Conservation (phyloP, 78 protist species). For the Blattamonas nauphoetae region DNA sequence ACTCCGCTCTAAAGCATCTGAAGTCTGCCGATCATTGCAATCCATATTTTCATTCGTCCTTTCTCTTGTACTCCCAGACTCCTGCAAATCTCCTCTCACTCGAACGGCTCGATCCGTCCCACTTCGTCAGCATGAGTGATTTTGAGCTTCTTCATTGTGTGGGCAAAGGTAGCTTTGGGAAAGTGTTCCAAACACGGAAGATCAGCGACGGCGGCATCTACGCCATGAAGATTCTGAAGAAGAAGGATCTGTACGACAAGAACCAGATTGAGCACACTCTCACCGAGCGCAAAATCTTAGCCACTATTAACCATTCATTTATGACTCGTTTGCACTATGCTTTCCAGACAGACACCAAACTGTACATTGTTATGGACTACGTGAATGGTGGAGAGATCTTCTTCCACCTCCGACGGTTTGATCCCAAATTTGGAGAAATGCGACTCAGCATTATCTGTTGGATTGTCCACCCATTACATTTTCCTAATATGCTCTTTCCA, state of each 20-base stretch:
- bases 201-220: neutral
- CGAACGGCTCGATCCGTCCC: neutral
- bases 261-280: conserved; percentile 18
- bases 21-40: no score
- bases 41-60: no score
- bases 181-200: conserved; percentile 2
- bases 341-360: neutral
- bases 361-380: neutral
- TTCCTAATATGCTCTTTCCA: no score
- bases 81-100: neutral
- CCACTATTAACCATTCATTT: neutral
- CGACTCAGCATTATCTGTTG: no score
- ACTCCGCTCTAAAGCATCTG: no score
- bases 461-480: no score
- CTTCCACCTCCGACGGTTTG: neutral
- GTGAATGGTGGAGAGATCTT: conserved; percentile 15
- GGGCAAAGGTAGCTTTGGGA: conserved; percentile 16
- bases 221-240: conserved; percentile 24
- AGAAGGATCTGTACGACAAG: neutral
- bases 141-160: neutral
- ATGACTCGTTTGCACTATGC: conserved; percentile 4
- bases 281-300: conserved; percentile 23
- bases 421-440: no score
- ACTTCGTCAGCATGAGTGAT: neutral
- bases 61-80: neutral